These are phyloP conservation scores for Fusarium sp. DNA, from an alignment of 2,329 filamentous ascomycete genomes.

Conservation along the genomic window DNA sequence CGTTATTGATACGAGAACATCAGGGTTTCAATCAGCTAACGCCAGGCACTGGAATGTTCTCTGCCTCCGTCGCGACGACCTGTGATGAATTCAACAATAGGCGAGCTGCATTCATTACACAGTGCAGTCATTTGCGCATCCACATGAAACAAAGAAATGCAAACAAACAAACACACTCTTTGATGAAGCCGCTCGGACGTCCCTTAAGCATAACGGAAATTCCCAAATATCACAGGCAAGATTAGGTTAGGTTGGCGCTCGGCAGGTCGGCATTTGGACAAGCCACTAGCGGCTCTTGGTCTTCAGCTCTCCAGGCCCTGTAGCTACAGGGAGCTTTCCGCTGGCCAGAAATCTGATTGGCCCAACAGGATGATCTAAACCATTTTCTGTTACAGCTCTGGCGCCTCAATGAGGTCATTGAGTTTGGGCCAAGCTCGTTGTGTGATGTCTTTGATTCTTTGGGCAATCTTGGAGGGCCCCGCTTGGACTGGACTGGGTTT, in stretches of 20 bases:
- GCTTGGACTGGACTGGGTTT: constrained; percentile 2
- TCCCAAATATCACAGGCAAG: not conserved
- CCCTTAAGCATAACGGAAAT: not conserved
- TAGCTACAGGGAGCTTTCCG: not conserved
- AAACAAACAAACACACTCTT: not conserved
- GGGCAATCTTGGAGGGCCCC: constrained; percentile 28
- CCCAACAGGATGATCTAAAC: not conserved
- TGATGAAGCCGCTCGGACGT: not conserved
- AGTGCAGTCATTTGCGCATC: not conserved
- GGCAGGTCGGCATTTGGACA: constrained; percentile 30
- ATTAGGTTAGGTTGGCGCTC: constrained; percentile 7
- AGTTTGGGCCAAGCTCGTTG: constrained; percentile 16
- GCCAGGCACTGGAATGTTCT: not conserved
- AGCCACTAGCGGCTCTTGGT: constrained; percentile 34
- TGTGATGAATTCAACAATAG: constrained; percentile 8
- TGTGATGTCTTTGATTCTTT: constrained; percentile 34
- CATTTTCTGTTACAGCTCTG: constrained; percentile 13
- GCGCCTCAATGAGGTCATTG: constrained; percentile 34
- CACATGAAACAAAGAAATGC: not conserved
- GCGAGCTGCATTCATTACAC: constrained; percentile 26
- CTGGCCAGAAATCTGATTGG: not conserved
- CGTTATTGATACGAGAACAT: not conserved
- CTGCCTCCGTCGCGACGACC: not conserved
- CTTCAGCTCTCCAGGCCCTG: constrained; percentile 27
- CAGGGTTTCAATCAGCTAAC: not conserved